Evolutionary conservation across 768 basidiomycete species (phyloP).

Genomic region (Leccinellum rugosiceps): DNA sequence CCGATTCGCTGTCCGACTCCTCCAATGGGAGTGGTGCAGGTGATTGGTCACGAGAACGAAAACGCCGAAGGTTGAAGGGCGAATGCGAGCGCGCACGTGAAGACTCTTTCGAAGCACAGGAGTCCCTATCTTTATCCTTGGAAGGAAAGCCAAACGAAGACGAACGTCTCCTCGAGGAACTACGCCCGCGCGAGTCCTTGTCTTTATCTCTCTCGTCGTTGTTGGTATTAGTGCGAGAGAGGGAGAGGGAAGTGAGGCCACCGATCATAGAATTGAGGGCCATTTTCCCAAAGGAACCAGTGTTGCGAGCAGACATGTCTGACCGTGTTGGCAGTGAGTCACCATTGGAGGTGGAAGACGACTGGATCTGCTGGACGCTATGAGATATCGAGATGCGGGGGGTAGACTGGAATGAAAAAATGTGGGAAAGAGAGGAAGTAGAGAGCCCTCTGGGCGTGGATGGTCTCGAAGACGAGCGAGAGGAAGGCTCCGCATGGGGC

Average conservation of each 20-base stretch:
- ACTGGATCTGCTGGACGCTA: constrained; percentile 18
- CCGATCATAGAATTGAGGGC: constrained; percentile 71
- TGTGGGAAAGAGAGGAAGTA: constrained; percentile 21
- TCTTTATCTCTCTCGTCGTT: constrained; percentile 39
- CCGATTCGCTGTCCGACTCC: constrained; percentile 48
- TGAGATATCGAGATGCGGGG: constrained; percentile 16
- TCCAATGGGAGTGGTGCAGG: constrained; percentile 57
- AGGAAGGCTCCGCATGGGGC: constrained; percentile 1
- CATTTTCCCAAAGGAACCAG: constrained; percentile 58
- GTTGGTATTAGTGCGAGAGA: constrained; percentile 50
- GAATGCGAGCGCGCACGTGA: constrained; percentile 73
- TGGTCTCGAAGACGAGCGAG: constrained; percentile 15
- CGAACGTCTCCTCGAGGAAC: constrained; percentile 46
- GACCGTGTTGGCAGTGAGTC: constrained; percentile 25
- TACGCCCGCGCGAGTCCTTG: constrained; percentile 51
- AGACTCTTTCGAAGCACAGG: constrained; percentile 44
- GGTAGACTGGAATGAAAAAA: constrained; percentile 25
- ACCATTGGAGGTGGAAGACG: constrained; percentile 4
- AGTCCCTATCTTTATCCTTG: constrained; percentile 33
- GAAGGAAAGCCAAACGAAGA: constrained; percentile 44
- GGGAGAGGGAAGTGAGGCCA: constrained; percentile 60
- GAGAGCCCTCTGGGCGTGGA: constrained; percentile 23
- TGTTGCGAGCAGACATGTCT: constrained; percentile 34
- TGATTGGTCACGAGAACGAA: constrained; percentile 55
- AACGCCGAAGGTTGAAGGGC: constrained; percentile 73